Evolutionary conservation across 2,329 filamentous ascomycete genomes (phyloP), one percentile per base, ranked within the genome.

Genomic region (Daldinia eschscholtzii): DNA sequence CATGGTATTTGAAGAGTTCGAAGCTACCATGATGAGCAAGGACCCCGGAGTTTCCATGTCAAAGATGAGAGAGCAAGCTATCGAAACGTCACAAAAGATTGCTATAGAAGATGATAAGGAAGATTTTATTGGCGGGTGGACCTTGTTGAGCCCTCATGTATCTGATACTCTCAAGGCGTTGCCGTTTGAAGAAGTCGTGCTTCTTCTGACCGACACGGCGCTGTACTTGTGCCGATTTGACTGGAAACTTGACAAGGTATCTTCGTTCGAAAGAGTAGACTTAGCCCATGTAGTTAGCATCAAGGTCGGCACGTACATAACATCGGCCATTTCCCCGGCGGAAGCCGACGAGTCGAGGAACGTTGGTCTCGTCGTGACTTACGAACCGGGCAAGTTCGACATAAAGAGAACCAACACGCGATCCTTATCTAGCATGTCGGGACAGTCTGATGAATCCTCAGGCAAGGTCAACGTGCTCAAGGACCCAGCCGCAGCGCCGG

Each of bases 191-290:
- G 95, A 99, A 77, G 91, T 92, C 0, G 92, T 99, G 1, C 84
- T 99, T 0, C 84, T 99, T 0, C 83, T 99, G 35, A 98, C 96
- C 0, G 91, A 97, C 71, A 85, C 86, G 0, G 95, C 94, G 0
- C 79, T 98, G 2, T 98, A 98, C 77, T 89, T 93, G 68, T 98
- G 94, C 79, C 89, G 93, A 13, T 94, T 98, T 74, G 94, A 98
- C 80, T 98, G 95, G 94, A 92, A 92, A 70, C 91, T 94, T 6
- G 96, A 98, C 81, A 98, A 98, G 78, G 93, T 99, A 1, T 91
- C 92, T 12, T 94, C 92, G 0, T 98, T 98, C 79, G 94, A 98
- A 81, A 87, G 94, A 6, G 89, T 98, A 13, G 90, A 92, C 65
- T 85, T 98, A 6, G 85, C 87, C 20, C 92, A 93, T 64, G 83